Conservation (phyloP, 1,139 yeast species). For the Protomyces macrosporus region DNA sequence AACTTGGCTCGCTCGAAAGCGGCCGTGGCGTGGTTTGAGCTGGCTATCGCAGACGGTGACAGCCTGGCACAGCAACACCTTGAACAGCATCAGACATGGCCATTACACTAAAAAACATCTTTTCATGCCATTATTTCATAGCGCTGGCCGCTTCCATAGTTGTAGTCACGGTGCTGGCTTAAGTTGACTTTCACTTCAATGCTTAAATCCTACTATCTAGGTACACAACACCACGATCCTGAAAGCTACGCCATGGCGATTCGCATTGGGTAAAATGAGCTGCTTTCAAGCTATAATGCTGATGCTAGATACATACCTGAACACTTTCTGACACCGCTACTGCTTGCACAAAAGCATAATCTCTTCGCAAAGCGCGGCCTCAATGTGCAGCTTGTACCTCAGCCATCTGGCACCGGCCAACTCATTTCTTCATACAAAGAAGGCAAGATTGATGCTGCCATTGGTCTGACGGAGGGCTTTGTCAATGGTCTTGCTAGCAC, state of each 20-base stretch:
- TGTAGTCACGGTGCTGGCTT: background rate
- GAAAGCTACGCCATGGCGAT: background rate
- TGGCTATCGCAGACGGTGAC: slow-evolving; percentile 10
- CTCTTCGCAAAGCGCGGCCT: slow-evolving; percentile 47
- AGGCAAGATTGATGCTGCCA: slow-evolving; percentile 61
- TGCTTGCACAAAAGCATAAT: slow-evolving; percentile 61
- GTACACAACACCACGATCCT: background rate
- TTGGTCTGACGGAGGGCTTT: slow-evolving; percentile 89
- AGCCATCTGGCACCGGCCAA: slow-evolving; percentile 84
- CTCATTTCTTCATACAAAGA: slow-evolving; percentile 66
- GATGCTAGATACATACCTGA: slow-evolving; percentile 49
- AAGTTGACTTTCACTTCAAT: no score
- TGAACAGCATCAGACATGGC: background rate
- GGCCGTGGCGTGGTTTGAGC: slow-evolving; percentile 10
- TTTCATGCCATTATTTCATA: background rate
- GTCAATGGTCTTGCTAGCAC: slow-evolving; percentile 77
- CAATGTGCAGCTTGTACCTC: slow-evolving; percentile 62
- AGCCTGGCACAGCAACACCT: background rate
- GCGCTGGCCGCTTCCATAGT: background rate
- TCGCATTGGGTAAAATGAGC: background rate
- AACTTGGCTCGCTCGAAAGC: background rate
- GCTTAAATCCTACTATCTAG: no score
- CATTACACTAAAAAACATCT: background rate
- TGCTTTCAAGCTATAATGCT: background rate
- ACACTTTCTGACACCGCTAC: slow-evolving; percentile 82